Percentiles rank a stretch among this genome's conserved stretches.
These are phyloP conservation scores for Saccharomycopsis oosterbeekiorum DNA, from an alignment of 805 yeast species.

Conservation along the genomic window DNA sequence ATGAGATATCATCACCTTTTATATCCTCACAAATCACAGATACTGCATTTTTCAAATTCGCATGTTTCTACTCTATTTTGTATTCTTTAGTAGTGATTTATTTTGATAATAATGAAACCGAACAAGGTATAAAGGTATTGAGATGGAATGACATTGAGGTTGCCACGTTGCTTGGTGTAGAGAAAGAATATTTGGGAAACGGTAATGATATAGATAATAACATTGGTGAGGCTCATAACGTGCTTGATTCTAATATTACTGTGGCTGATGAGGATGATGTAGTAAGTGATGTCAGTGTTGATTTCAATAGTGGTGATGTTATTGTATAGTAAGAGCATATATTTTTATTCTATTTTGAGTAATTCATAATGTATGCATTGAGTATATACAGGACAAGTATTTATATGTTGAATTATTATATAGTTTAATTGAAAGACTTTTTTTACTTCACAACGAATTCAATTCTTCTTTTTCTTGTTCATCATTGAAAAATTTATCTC, in stretches of 20 bases:
- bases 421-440: neutral
- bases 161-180: slow-evolving; percentile 65
- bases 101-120: slow-evolving; percentile 24
- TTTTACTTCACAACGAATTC: neutral
- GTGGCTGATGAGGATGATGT: neutral
- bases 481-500: slow-evolving; percentile 34
- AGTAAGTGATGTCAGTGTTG: neutral
- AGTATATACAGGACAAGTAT: neutral
- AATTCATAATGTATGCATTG: neutral
- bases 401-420: neutral
- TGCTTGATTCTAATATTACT: neutral
- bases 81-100: slow-evolving; percentile 26
- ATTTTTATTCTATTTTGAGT: neutral
- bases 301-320: neutral
- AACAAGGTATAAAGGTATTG: slow-evolving; percentile 26
- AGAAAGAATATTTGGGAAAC: slow-evolving; percentile 19
- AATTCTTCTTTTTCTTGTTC: neutral
- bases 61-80: slow-evolving; percentile 31
- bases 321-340: neutral
- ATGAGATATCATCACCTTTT: slow-evolving; percentile 54
- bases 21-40: slow-evolving; percentile 47
- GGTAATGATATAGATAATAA: neutral
- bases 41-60: slow-evolving; percentile 39
- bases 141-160: slow-evolving; percentile 52
- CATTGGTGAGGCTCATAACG: neutral